Evolutionary conservation across 2,329 filamentous ascomycete genomes (phyloP), one percentile per base, ranked within the genome.

Genomic region (Paecilomyces dactylethromorphus): DNA sequence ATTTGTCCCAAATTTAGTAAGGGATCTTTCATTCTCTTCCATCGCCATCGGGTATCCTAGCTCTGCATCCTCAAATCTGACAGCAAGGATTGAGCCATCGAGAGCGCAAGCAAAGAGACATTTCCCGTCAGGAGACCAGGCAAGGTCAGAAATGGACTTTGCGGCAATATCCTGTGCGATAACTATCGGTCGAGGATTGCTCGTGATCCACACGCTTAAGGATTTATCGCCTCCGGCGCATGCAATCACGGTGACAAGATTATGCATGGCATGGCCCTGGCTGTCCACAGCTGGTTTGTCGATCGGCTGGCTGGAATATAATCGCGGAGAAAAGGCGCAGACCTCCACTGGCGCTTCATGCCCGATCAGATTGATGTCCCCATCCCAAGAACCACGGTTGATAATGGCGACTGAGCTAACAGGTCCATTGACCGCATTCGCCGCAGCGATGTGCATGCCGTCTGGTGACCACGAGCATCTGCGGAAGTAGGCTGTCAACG

Each of bases 401-500:
- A 99, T 91, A 59, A 99, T 97, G 3, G 94, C 93, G 32, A 97
- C 93, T 0, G 93, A 96, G 77, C 91, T 97, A 24, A 99, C 94
- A 1, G 94, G 95, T 0, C 94, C 94, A 70, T 99, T 99, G 21
- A 96, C 92, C 0, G 94, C 92, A 72, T 99, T 99, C 6, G 94
- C 91, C 3, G 94, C 94, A 3, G 94, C 94, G 62, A 99, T 97
- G 68, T 97, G 93, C 68, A 93, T 92, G 7, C 94, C 94, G 72
- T 99, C 94, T 0, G 94, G 95, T 1, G 92, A 97, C 94, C 94
- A 99, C 1, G 93, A 97, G 72, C 92, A 97, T 63, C 94, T 83
- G 61, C 94, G 86, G 72, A 99, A 99, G 74, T 99, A 99, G 1
- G 94, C 97, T 0, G 94, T 99, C 8, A 99, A 81, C 3, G 94